A percentile compares a stretch with the other conserved stretches of the same genome.
phyloP scores from a whole-genome alignment of 768 basidiomycete genomes.

The Punctularia strigosozonata region DNA sequence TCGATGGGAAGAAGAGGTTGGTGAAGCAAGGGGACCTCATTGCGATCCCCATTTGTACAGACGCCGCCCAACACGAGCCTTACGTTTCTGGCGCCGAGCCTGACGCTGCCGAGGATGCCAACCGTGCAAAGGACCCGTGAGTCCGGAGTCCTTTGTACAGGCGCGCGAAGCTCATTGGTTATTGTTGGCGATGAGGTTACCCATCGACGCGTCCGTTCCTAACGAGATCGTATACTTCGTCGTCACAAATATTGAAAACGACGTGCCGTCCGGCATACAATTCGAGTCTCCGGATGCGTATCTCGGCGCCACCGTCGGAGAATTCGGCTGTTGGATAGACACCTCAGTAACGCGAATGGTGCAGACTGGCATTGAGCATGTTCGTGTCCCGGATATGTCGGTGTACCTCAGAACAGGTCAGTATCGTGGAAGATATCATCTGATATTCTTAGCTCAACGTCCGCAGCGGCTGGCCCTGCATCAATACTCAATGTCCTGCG shows the following conservation, averaged over 20 bases:
- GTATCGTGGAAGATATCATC: conserved; percentile 5
- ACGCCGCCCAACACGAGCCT: conserved; percentile 17
- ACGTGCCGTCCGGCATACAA: conserved; percentile 28
- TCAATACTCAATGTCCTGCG: conserved; percentile 1
- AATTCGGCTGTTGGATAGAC: conserved; percentile 83
- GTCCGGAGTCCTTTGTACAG: neutral
- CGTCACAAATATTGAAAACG: conserved; percentile 66
- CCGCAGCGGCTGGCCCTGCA: neutral
- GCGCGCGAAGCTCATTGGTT: neutral
- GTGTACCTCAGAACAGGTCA: conserved; percentile 41
- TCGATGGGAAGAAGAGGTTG: conserved; percentile 39
- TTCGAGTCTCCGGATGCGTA: conserved; percentile 30
- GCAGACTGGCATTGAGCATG: conserved; percentile 69
- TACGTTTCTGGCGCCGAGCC: conserved; percentile 1
- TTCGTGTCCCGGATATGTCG: conserved; percentile 40
- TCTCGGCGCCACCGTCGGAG: conserved; percentile 45
- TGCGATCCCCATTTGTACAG: conserved; percentile 48
- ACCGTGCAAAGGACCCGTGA: neutral
- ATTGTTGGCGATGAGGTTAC: neutral
- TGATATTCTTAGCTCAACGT: neutral
- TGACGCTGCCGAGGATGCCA: too few relatives aligned
- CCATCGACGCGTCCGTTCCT: conserved; percentile 8
- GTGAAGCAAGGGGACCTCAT: conserved; percentile 70
- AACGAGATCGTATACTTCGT: conserved; percentile 62
- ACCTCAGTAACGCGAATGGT: conserved; percentile 58